Evolutionary conservation across 306 rosid genomes (phyloP).

Genomic region (Oxytropis ochrocephala): DNA sequence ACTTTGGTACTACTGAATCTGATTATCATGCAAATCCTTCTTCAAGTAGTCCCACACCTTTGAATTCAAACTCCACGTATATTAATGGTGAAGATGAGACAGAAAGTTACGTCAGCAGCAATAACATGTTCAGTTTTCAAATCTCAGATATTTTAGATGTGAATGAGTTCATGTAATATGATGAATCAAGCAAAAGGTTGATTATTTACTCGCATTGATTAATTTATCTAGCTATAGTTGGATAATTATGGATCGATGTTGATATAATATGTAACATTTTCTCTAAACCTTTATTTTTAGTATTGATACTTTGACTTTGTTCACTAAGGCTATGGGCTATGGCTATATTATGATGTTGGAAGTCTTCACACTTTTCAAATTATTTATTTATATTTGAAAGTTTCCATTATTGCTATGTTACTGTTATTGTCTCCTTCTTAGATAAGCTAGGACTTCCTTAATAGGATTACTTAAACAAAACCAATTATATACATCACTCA

Average conservation of each 20-base stretch:
- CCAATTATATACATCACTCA: neutral
- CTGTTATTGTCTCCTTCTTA: neutral
- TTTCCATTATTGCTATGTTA: slow-evolving; percentile 34
- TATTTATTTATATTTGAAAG: neutral
- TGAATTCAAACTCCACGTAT: slow-evolving; percentile 59
- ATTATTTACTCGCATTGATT: slow-evolving; percentile 1
- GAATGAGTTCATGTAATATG: slow-evolving; percentile 42
- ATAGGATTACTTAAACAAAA: neutral
- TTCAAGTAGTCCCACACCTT: slow-evolving; percentile 55
- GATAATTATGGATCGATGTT: slow-evolving; percentile 18
- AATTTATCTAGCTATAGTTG: neutral
- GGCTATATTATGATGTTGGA: slow-evolving; percentile 13
- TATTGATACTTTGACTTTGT: slow-evolving; percentile 17
- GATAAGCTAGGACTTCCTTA: neutral
- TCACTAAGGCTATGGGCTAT: neutral
- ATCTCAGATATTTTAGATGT: slow-evolving; percentile 38
- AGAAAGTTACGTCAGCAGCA: slow-evolving; percentile 70
- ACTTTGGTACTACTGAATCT: neutral
- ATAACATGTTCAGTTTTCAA: slow-evolving; percentile 44
- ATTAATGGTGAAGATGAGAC: slow-evolving; percentile 64
- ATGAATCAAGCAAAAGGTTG: neutral
- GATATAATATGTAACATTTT: slow-evolving; percentile 27
- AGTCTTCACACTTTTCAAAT: slow-evolving; percentile 7
- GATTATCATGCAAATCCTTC: slow-evolving; percentile 41
- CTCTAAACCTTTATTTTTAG: slow-evolving; percentile 21